Conservation (phyloP, 176 grass and related monocot species). For the Triticum urartu region DNA sequence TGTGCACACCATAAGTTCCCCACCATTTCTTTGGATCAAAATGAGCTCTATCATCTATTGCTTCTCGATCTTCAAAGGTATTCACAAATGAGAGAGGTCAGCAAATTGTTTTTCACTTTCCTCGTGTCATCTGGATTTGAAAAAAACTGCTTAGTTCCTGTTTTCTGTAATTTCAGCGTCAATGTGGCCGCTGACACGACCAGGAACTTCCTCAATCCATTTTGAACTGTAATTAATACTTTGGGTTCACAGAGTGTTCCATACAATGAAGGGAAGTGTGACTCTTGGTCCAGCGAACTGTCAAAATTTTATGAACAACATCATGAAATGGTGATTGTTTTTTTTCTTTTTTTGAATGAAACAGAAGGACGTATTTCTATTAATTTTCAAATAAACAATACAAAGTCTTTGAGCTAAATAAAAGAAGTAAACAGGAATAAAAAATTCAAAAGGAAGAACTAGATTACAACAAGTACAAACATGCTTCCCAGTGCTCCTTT, state of each 20-base stretch:
- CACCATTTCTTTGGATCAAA: neutral
- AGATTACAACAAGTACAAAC: too few relatives aligned
- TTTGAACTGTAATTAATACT: constrained; percentile 13
- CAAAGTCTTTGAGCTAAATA: too few relatives aligned
- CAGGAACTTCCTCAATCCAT: neutral
- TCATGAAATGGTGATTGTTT: neutral
- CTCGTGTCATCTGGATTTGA: neutral
- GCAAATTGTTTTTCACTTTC: neutral
- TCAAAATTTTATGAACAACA: neutral
- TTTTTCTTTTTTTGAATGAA: too few relatives aligned
- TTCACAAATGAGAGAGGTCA: neutral
- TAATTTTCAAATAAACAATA: too few relatives aligned
- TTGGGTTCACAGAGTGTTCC: constrained; percentile 1
- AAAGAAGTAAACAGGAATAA: too few relatives aligned
- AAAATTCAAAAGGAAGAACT: too few relatives aligned
- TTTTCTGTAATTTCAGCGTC: constrained; percentile 7
- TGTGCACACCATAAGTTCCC: neutral
- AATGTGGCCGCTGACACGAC: neutral
- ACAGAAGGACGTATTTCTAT: too few relatives aligned
- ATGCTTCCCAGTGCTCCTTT: neutral
- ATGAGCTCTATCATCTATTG: neutral
- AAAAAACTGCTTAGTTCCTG: constrained; percentile 11
- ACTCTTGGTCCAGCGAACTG: neutral
- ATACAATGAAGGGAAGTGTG: constrained; percentile 3
- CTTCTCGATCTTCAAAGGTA: neutral